phyloP scores from a whole-genome alignment of 192 early-diverging fungal species.

The Backusella australiensis region DNA sequence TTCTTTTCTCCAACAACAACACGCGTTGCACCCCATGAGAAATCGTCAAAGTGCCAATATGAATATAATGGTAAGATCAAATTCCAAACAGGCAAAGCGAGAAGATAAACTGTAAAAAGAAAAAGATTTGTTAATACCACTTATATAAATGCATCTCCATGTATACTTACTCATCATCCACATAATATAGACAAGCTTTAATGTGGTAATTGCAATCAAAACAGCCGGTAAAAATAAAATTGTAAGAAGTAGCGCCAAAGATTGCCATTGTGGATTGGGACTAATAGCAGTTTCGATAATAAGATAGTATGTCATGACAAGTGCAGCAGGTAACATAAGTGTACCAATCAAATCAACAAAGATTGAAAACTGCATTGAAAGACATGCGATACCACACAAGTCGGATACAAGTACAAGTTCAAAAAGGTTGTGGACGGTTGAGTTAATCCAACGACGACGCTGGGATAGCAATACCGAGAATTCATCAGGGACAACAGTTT shows the following conservation, averaged over 20 bases:
- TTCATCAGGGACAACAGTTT: slow-evolving; percentile 79
- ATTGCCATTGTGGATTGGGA: slow-evolving; percentile 33
- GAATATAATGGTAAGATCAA: slow-evolving; percentile 88
- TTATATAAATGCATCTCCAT: neutral
- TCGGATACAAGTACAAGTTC: slow-evolving; percentile 83
- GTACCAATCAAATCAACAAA: slow-evolving; percentile 74
- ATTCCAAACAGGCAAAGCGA: slow-evolving; percentile 93
- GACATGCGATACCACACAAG: slow-evolving; percentile 84
- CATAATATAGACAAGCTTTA: slow-evolving; percentile 74
- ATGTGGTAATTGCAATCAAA: slow-evolving; percentile 83
- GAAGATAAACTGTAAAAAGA: slow-evolving; percentile 50
- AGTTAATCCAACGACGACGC: slow-evolving; percentile 93
- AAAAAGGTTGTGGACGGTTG: slow-evolving; percentile 85
- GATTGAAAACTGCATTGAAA: slow-evolving; percentile 84
- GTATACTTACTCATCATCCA: slow-evolving; percentile 76
- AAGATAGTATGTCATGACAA: slow-evolving; percentile 77
- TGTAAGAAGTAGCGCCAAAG: slow-evolving; percentile 66
- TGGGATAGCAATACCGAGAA: slow-evolving; percentile 85
- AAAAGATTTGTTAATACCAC: slow-evolving; percentile 37
- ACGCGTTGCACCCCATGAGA: slow-evolving; percentile 82
- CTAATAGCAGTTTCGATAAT: slow-evolving; percentile 39
- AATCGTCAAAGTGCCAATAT: slow-evolving; percentile 95
- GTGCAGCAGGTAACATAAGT: slow-evolving; percentile 68
- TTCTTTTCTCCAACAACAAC: slow-evolving; percentile 70
- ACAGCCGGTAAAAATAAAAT: slow-evolving; percentile 86